Evolutionary conservation across 805 yeast genomes (phyloP), one percentile per base, ranked within the genome.

Genomic region (Candida verbasci): DNA sequence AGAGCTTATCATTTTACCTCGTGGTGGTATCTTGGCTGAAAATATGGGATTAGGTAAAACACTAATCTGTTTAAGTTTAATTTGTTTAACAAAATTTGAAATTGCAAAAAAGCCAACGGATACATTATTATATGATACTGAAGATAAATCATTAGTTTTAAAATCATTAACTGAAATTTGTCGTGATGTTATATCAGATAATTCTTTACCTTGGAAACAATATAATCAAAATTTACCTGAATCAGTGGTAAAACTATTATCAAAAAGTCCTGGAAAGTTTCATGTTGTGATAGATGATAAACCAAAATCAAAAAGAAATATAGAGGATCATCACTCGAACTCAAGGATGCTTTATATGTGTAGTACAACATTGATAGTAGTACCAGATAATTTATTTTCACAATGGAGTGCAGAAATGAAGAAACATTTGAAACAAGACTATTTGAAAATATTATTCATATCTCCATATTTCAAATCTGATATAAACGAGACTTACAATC

Each of bases 31-130:
- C 4, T 52, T 78, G 11, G 83, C 83, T 1, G 85, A 78, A 40
- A 78, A 77, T 65, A 78, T 78, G 84, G 85, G 85, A 1, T 57
- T 78, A 26, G 85, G 85, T 0, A 78, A 78, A 49, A 78, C 85
- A 0, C 65, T 77, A 33, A 78, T 78, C 4, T 76, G 82, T 45
- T 54, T 79, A 18, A 74, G 80, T 3, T 56, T 78, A 33, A 66
- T 82, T 0, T 72, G 82, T 43, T 47, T 72, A 6, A 71, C 87
- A 0, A 76, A 72, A 43, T 58, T 53, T 46, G 82, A 81, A 33
- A 48, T 70, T 2, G 66, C 83, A 1, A 41, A 40, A 24, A 60
- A 66, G 2, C 82, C 82, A 0, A 43, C 43, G 3, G 58, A 58
- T 34, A 25, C 52, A 22, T 38, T 58, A 5, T 21, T 35, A n/a